phyloP scores from a whole-genome alignment of 176 grass and related monocot species.

The Panicum miliaceum region DNA sequence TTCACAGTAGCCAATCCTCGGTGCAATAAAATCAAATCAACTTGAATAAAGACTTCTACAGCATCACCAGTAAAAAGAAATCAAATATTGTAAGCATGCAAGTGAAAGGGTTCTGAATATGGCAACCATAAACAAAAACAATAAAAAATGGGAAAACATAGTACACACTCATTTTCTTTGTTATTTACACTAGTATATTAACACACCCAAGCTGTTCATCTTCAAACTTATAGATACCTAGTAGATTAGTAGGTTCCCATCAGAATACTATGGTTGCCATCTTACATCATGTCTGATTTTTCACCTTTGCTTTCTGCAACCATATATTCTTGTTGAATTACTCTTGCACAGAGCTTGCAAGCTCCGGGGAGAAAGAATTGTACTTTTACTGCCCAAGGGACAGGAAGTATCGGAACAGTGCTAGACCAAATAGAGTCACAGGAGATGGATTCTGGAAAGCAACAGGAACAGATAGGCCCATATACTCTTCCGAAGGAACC shows the following conservation, averaged over 20 bases:
- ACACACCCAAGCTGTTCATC: not conserved
- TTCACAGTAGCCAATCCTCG: not conserved
- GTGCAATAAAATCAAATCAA: conserved; percentile 19
- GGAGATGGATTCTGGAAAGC: conserved; percentile 94
- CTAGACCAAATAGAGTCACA: conserved; percentile 86
- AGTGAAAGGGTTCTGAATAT: not conserved
- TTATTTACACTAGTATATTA: not conserved
- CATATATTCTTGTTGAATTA: conserved; percentile 10
- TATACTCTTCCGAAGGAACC: conserved; percentile 82
- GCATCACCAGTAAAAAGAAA: not conserved
- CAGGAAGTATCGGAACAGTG: conserved; percentile 87
- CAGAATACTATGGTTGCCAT: conserved; percentile 13
- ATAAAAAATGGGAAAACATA: not conserved
- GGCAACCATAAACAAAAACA: not conserved
- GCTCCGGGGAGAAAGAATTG: conserved; percentile 85
- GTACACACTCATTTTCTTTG: not conserved
- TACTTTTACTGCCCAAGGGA: conserved; percentile 96
- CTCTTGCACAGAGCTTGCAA: conserved; percentile 62
- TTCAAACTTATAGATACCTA: not conserved
- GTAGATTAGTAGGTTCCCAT: conserved; percentile 3
- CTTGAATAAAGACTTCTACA: not conserved
- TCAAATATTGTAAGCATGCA: conserved; percentile 10
- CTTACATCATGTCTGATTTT: conserved; percentile 3
- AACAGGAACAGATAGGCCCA: conserved; percentile 89
- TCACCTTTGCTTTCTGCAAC: conserved; percentile 26